These are phyloP conservation scores for Xerocomellus amylosporus DNA, from an alignment of 768 basidiomycete species.

Conservation along the genomic window DNA sequence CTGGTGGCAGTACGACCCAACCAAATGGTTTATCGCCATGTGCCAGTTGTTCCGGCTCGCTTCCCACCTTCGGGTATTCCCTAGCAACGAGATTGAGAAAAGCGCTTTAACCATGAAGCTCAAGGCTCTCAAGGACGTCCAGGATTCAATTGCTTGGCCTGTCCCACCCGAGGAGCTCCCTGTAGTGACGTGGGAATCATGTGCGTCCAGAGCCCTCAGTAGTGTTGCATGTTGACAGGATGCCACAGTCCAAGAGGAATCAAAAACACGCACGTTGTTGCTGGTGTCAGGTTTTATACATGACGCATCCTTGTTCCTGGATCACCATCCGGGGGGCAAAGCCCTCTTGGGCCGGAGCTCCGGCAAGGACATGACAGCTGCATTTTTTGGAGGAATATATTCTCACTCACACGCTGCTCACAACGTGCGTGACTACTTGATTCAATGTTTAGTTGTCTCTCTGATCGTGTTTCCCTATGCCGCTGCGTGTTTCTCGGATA, in stretches of 20 bases:
- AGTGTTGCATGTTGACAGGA: neutral
- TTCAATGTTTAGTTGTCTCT: neutral
- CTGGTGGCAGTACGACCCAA: conserved; percentile 73
- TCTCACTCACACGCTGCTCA: conserved; percentile 82
- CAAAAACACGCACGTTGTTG: conserved; percentile 61
- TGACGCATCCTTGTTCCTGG: conserved; percentile 70
- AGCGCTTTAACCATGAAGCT: conserved; percentile 81
- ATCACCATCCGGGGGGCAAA: conserved; percentile 78
- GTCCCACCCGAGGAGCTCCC: conserved; percentile 57
- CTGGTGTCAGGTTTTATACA: conserved; percentile 86
- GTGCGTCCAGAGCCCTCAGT: conserved; percentile 40
- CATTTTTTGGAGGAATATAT: conserved; percentile 85
- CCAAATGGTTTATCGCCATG: conserved; percentile 76
- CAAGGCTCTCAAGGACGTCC: conserved; percentile 62
- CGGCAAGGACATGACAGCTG: conserved; percentile 81
- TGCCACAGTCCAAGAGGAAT: conserved; percentile 59
- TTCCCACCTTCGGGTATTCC: conserved; percentile 79
- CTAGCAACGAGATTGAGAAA: conserved; percentile 84
- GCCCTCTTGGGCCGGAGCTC: conserved; percentile 53
- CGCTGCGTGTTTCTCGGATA: neutral
- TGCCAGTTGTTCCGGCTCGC: conserved; percentile 67
- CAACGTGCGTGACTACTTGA: conserved; percentile 46
- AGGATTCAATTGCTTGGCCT: conserved; percentile 67
- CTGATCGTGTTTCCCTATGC: conserved; percentile 6
- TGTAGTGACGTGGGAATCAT: conserved; percentile 77